phyloP scores from a whole-genome alignment of 2,329 filamentous ascomycete genomes.

The Aspergillus viridinutans region DNA sequence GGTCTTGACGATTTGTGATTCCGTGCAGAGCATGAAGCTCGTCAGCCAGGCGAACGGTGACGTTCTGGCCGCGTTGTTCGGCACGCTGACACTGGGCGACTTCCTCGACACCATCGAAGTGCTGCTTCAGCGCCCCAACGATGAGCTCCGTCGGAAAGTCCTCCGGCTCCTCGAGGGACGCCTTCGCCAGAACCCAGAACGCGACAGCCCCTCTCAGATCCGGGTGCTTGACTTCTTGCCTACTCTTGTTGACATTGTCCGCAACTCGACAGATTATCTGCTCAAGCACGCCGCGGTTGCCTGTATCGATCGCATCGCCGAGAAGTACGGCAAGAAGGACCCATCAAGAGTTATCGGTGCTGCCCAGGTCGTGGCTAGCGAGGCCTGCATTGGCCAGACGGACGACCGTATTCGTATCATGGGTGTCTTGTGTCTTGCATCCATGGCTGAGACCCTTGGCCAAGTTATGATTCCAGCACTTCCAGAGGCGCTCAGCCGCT shows the following conservation, averaged over 20 bases:
- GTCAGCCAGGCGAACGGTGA: conserved; percentile 53
- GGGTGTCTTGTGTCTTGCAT: conserved; percentile 84
- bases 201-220: conserved; percentile 63
- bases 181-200: conserved; percentile 67
- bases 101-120: conserved; percentile 85
- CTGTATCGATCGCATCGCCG: conserved; percentile 87
- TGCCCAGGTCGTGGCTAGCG: conserved; percentile 70
- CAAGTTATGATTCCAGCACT: conserved; percentile 82
- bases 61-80: conserved; percentile 73
- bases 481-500: conserved; percentile 67
- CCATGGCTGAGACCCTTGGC: conserved; percentile 80
- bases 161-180: conserved; percentile 76
- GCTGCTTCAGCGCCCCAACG: conserved; percentile 70
- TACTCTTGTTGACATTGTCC: conserved; percentile 71
- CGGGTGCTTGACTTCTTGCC: conserved; percentile 75
- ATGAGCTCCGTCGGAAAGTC: conserved; percentile 73
- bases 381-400: conserved; percentile 68
- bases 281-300: conserved; percentile 82
- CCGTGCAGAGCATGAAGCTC: conserved; percentile 32
- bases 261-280: conserved; percentile 65
- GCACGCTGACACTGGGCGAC: conserved; percentile 78
- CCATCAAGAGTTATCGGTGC: conserved; percentile 69
- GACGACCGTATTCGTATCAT: conserved; percentile 73
- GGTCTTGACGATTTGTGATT: conserved; percentile 61
- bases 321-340: conserved; percentile 94